Conservation (phyloP, 2,329 filamentous ascomycete species). For the Penicillium hordei region DNA sequence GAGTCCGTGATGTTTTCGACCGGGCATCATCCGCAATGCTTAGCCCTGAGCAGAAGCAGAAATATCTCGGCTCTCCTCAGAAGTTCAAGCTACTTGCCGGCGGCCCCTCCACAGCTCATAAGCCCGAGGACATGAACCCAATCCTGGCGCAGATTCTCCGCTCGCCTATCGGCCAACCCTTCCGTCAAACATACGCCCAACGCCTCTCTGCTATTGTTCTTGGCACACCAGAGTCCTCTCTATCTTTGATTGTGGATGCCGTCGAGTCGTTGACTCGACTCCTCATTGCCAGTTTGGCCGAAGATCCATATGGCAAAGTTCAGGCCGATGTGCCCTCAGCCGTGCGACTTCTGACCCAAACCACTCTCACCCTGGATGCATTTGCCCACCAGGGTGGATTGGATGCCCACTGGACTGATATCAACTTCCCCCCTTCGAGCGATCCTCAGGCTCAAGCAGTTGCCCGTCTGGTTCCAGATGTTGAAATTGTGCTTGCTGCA, state of each 20-base stretch:
- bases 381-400: constrained; percentile 55
- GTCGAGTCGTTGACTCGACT: constrained; percentile 68
- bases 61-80: constrained; percentile 37
- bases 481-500: constrained; percentile 67
- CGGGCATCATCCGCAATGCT: constrained; percentile 42
- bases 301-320: constrained; percentile 85
- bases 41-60: constrained; percentile 43
- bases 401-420: constrained; percentile 76
- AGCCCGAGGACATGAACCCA: constrained; percentile 52
- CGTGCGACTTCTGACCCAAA: constrained; percentile 68
- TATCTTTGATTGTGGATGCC: constrained; percentile 68
- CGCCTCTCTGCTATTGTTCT: constrained; percentile 67
- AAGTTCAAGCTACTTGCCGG: constrained; percentile 41
- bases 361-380: constrained; percentile 67
- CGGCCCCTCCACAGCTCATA: constrained; percentile 35
- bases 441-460: constrained; percentile 32
- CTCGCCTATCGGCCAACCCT: constrained; percentile 62
- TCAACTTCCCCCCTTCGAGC: constrained; percentile 51
- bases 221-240: constrained; percentile 70
- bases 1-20: constrained; percentile 39
- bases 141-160: constrained; percentile 50
- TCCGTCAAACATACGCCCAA: constrained; percentile 68
- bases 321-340: constrained; percentile 74
- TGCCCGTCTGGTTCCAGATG: constrained; percentile 55
- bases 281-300: constrained; percentile 69